Base-by-base conservation (phyloP, 2,329 filamentous ascomycete genomes). In the Sphaerulina musiva region DNA sequence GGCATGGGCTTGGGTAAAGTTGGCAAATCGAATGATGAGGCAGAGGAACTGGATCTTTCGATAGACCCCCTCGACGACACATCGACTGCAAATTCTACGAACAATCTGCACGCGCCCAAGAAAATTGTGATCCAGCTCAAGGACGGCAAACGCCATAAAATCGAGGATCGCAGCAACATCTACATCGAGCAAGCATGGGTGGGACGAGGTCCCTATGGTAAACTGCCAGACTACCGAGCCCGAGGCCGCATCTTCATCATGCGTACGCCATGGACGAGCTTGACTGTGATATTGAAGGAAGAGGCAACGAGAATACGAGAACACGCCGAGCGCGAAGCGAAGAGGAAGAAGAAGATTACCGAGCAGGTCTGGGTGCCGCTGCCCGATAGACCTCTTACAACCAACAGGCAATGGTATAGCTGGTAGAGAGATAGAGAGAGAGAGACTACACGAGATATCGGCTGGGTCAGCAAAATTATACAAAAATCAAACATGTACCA, bases 181-280 rank as follows among this genome's bases (percentile, higher is more conserved):
- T 98, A 96, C 70, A 80, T 98, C 62, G 86, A 90, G 51, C 83
- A 97, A 73, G 89, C 91, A 4, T 98, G 92, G 92, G 89, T 95
- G 43, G 89, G 87, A 51, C 84, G 86, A 60, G 88, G 89, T 0
- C 77, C 79, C 1, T 85, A 78, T 70, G 79, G 80, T 26, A 74
- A 73, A 56, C 75, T 77, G 44, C 74, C 81, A 5, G 86, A 91
- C 62, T 86, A 84, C 70, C 84, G 92, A 59, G 90, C 89, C 2
- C 80, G 88, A 67, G 89, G 89, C 34, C 77, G 80, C 53, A 80
- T 85, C 60, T 81, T 87, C 64, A 70, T 82, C 34, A 77, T 93
- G 70, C 77, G 78, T 53, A 84, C 84, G 60, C 89, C 89, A 0
- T 81, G 83, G 62, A 89, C 92, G 31, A 83, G 87, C 89, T 74